A percentile compares a stretch with the other conserved stretches of the same genome.
Conservation (phyloP, 1,284 basidiomycete genomes). For the Sutorius eximius region DNA sequence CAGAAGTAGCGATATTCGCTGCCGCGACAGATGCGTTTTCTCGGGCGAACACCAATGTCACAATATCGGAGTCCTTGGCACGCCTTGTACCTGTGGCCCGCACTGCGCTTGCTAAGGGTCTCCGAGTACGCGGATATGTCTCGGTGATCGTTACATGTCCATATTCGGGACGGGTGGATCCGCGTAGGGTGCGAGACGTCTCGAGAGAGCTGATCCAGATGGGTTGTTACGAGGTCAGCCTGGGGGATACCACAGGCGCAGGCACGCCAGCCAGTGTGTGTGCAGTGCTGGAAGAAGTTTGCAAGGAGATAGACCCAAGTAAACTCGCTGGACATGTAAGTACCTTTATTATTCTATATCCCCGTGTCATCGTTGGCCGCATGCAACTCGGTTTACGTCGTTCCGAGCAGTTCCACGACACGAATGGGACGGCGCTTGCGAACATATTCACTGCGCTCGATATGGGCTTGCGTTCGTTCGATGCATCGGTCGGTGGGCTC, state of each 20-base stretch:
- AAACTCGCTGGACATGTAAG: constrained; percentile 76
- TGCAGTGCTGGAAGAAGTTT: constrained; percentile 70
- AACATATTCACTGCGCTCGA: constrained; percentile 69
- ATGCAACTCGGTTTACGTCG: background rate
- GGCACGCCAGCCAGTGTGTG: constrained; percentile 74
- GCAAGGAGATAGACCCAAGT: constrained; percentile 58
- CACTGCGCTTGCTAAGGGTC: constrained; percentile 57
- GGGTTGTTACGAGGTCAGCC: constrained; percentile 92
- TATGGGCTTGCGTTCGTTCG: constrained; percentile 66
- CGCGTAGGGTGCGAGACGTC: constrained; percentile 67
- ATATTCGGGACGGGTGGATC: constrained; percentile 78
- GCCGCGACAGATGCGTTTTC: constrained; percentile 88
- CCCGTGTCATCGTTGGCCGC: background rate
- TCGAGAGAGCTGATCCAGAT: constrained; percentile 75
- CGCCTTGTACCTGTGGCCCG: constrained; percentile 65
- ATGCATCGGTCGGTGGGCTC: constrained; percentile 81
- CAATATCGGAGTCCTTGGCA: constrained; percentile 70
- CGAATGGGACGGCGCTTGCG: constrained; percentile 79
- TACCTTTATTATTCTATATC: constrained; percentile 1
- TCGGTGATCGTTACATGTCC: constrained; percentile 86
- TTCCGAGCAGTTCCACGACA: constrained; percentile 81
- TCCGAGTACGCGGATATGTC: constrained; percentile 86
- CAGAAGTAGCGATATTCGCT: constrained; percentile 90
- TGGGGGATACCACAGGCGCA: constrained; percentile 91
- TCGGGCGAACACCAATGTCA: constrained; percentile 83